Evolutionary conservation across 1,284 basidiomycete genomes (phyloP).

Genomic region (Xerocomus amazonicus): DNA sequence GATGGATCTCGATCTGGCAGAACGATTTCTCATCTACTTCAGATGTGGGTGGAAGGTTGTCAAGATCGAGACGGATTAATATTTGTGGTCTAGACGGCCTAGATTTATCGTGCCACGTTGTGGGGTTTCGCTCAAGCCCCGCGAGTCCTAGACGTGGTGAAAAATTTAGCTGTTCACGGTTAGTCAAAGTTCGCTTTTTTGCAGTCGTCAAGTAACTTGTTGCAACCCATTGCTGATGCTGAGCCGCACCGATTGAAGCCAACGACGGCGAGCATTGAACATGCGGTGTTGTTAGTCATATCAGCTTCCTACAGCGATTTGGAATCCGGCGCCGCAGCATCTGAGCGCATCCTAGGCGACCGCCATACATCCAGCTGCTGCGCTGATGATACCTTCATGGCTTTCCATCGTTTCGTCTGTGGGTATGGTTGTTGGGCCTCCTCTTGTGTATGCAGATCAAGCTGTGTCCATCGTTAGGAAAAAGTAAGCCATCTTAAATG

Average conservation of each 20-base stretch:
- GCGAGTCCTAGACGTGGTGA: slow-evolving; percentile 1
- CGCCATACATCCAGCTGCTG: not conserved
- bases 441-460: slow-evolving; percentile 77
- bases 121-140: slow-evolving; percentile 2
- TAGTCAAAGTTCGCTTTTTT: not conserved
- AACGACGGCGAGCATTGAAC: not conserved
- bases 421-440: slow-evolving; percentile 56
- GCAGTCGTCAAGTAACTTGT: not conserved
- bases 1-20: slow-evolving; percentile 7
- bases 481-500: slow-evolving; percentile 41
- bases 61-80: slow-evolving; percentile 21
- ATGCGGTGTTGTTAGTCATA: slow-evolving; percentile 12
- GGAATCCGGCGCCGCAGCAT: slow-evolving; percentile 7
- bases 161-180: not conserved
- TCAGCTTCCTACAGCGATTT: not conserved
- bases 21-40: not conserved
- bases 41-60: slow-evolving; percentile 19
- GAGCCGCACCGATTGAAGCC: too few species aligned
- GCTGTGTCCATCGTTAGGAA: slow-evolving; percentile 69
- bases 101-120: slow-evolving; percentile 4
- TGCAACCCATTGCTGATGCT: too few species aligned
- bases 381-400: slow-evolving; percentile 34
- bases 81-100: not conserved
- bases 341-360: not conserved
- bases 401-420: slow-evolving; percentile 41